A percentile compares a stretch with the other conserved stretches of the same genome.
Evolutionary conservation across 352 stramenopile species (phyloP).

Genomic region (Phytophthora pisi): DNA sequence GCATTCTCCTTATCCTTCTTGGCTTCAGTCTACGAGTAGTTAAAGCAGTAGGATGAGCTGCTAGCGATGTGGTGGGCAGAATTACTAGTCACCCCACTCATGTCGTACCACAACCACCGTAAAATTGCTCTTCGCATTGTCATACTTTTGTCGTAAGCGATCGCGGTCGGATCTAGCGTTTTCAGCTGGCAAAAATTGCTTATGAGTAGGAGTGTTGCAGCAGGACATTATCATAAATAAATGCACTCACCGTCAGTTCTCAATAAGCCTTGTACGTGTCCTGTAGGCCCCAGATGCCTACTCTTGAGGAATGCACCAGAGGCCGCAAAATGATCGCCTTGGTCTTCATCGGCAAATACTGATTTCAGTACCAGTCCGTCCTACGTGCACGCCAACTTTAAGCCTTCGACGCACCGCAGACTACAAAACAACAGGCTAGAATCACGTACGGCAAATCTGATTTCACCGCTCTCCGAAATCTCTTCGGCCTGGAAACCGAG

Average conservation of each 20-base stretch:
- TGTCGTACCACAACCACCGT: constrained; percentile 59
- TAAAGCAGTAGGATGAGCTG: constrained; percentile 5
- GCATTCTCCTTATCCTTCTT: constrained; percentile 78
- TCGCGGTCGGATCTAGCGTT: constrained; percentile 67
- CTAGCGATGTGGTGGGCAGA: neutral
- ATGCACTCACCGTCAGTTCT: constrained; percentile 27
- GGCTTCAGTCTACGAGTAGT: constrained; percentile 60
- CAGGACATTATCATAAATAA: neutral
- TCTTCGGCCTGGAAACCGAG: constrained; percentile 84
- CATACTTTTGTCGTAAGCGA: constrained; percentile 76
- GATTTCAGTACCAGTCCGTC: constrained; percentile 73
- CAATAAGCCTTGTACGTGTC: constrained; percentile 23
- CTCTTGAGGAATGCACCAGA: constrained; percentile 17
- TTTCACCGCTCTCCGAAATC: constrained; percentile 75
- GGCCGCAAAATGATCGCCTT: neutral
- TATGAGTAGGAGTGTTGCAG: neutral
- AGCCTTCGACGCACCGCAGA: neutral
- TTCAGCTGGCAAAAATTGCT: constrained; percentile 28
- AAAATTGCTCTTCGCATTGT: constrained; percentile 84
- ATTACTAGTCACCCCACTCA: neutral
- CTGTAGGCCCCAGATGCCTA: constrained; percentile 5
- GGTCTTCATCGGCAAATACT: constrained; percentile 50
- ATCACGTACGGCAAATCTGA: constrained; percentile 74
- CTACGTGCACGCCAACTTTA: constrained; percentile 29
- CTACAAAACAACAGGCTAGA: neutral